Percentiles rank a stretch among this genome's conserved stretches.
Conservation (phyloP, 129 eudicot species). For the Escallonia rubra region DNA sequence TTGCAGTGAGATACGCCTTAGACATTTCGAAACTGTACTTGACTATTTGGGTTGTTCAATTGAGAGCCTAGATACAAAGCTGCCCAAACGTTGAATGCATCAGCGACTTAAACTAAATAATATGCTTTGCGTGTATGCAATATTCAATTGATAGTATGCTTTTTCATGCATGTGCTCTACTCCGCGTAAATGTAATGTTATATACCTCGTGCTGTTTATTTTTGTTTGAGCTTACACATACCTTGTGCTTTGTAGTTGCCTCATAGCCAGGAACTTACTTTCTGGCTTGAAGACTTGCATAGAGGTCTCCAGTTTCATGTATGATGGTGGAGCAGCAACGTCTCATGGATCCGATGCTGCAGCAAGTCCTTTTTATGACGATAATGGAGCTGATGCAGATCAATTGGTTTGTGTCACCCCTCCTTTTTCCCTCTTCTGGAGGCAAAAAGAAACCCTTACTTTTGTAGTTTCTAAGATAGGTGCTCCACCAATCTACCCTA, state of each 20-base stretch:
- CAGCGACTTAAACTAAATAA: too few relatives aligned
- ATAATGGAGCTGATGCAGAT: constrained; percentile 48
- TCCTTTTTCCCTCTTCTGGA: background rate
- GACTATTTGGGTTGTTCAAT: too few relatives aligned
- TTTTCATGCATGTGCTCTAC: background rate
- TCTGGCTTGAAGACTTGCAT: constrained; percentile 87
- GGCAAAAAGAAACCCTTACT: background rate
- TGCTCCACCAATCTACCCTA: too few relatives aligned
- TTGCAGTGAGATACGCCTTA: too few relatives aligned
- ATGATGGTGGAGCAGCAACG: constrained; percentile 47
- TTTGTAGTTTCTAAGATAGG: background rate
- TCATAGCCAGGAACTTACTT: constrained; percentile 83
- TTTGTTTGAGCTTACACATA: constrained; percentile 15
- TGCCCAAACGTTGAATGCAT: too few relatives aligned
- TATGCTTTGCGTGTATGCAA: too few relatives aligned
- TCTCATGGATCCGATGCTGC: constrained; percentile 31
- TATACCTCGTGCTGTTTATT: constrained; percentile 9
- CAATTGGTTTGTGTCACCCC: constrained; percentile 34
- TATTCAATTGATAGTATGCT: background rate
- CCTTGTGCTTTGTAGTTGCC: constrained; percentile 61
- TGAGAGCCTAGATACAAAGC: too few relatives aligned
- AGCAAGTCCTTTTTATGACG: constrained; percentile 40
- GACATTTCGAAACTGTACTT: too few relatives aligned
- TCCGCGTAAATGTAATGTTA: background rate
- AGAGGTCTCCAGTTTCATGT: constrained; percentile 77